Conservation (phyloP, 2,329 filamentous ascomycete species). For the Leptosphaerulina australis region DNA sequence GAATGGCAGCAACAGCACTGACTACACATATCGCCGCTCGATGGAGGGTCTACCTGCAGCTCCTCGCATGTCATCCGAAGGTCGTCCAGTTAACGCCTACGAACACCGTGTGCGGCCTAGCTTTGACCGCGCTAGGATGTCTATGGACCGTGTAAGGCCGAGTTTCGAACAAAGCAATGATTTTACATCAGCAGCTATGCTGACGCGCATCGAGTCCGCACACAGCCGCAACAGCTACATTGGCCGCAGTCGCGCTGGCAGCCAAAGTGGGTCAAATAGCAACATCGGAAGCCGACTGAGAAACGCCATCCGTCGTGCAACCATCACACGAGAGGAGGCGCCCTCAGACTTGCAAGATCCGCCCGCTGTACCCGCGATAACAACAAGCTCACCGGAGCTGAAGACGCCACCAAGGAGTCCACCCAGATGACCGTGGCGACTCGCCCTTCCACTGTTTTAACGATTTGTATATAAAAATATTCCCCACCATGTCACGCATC, state of each 20-base stretch:
- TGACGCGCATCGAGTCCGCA: constrained; percentile 80
- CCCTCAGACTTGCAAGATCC: constrained; percentile 25
- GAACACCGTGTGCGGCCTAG: constrained; percentile 68
- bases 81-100: constrained; percentile 16
- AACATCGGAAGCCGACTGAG: constrained; percentile 30
- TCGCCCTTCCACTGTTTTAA: constrained; percentile 28
- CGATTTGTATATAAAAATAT: constrained; percentile 39
- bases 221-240: constrained; percentile 42
- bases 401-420: constrained; percentile 27
- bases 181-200: constrained; percentile 86
- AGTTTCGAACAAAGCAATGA: constrained; percentile 89
- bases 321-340: constrained; percentile 37
- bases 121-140: constrained; percentile 84
- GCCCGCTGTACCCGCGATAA: constrained; percentile 26
- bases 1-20: constrained; percentile 92
- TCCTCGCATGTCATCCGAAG: constrained; percentile 43
- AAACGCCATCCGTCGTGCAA: constrained; percentile 36
- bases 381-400: constrained; percentile 9
- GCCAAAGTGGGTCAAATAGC: constrained; percentile 16
- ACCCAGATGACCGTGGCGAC: constrained; percentile 10
- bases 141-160: constrained; percentile 82
- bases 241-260: constrained; percentile 1
- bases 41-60: constrained; percentile 40
- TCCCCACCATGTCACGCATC: constrained; percentile 24
- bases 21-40: constrained; percentile 68